phyloP scores from a whole-genome alignment of 2,329 filamentous ascomycete genomes.

The Hypomyces rosellus region DNA sequence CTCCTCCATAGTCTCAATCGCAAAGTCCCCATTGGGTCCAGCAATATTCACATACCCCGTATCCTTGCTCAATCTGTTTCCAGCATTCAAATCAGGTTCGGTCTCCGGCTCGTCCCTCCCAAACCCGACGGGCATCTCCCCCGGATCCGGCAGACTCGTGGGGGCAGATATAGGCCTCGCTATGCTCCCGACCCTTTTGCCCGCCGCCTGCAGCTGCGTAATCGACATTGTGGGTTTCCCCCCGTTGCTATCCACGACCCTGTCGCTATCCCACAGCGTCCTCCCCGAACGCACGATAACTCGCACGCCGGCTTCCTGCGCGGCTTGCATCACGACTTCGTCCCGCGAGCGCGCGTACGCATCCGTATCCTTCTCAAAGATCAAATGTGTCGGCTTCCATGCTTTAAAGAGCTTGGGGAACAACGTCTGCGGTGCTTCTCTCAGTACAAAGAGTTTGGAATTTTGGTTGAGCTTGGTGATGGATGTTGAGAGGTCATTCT shows the following conservation, averaged over 20 bases:
- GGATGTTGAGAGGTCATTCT: conserved; percentile 60
- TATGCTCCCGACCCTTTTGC: conserved; percentile 56
- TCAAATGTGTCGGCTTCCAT: conserved; percentile 69
- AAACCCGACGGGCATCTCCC: conserved; percentile 53
- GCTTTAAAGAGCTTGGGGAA: conserved; percentile 66
- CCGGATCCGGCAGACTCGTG: conserved; percentile 55
- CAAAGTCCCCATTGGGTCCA: conserved; percentile 63
- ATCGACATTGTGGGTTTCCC: conserved; percentile 72
- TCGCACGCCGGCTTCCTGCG: conserved; percentile 58
- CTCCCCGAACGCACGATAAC: conserved; percentile 60
- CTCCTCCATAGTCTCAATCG: conserved; percentile 64
- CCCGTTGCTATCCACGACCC: conserved; percentile 57
- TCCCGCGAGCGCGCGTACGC: conserved; percentile 63
- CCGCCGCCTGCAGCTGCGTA: conserved; percentile 57
- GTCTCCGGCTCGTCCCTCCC: conserved; percentile 46
- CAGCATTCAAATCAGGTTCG: conserved; percentile 54
- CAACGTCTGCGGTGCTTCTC: conserved; percentile 65
- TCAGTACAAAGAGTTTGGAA: conserved; percentile 64
- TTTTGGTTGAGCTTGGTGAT: conserved; percentile 64
- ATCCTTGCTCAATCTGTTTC: conserved; percentile 47
- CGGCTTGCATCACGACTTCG: conserved; percentile 49
- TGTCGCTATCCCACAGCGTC: conserved; percentile 69
- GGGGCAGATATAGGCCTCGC: conserved; percentile 56
- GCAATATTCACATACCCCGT: conserved; percentile 54
- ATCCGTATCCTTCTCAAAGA: conserved; percentile 76